phyloP scores from a whole-genome alignment of 1,284 basidiomycete genomes.

The Grifola frondosa region DNA sequence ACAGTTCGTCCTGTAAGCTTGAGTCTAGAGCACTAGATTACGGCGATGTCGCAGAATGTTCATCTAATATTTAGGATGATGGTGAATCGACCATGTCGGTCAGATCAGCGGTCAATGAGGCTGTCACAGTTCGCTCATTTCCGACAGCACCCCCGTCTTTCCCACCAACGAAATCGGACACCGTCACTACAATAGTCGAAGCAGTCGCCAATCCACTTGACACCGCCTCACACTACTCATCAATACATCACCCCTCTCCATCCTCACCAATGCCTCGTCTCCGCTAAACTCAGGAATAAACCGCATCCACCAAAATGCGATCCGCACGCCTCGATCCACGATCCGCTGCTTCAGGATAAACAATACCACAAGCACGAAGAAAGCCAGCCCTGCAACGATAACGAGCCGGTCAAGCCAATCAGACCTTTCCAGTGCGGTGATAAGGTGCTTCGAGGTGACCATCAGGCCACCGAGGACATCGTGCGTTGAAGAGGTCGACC shows the following conservation, averaged over 20 bases:
- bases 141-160: no score
- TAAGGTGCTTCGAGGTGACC: constrained; percentile 76
- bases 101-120: no score
- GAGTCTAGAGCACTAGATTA: no score
- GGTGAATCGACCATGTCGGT: no score
- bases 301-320: constrained; percentile 80
- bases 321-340: constrained; percentile 66
- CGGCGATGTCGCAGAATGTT: no score
- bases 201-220: constrained; percentile 4
- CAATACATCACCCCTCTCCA: constrained; percentile 26
- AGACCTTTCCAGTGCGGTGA: constrained; percentile 82
- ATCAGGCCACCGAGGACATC: constrained; percentile 76
- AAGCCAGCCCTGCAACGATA: constrained; percentile 72
- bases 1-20: no score
- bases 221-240: background rate
- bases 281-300: constrained; percentile 50
- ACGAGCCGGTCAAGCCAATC: constrained; percentile 91
- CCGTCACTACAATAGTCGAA: constrained; percentile 5
- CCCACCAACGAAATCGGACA: no score
- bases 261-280: constrained; percentile 21
- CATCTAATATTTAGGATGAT: no score
- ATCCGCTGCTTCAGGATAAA: constrained; percentile 88
- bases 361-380: constrained; percentile 83
- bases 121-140: no score
- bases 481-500: constrained; percentile 76